Conservation (phyloP, 2,329 filamentous ascomycete species). For the Xylaria digitata region DNA sequence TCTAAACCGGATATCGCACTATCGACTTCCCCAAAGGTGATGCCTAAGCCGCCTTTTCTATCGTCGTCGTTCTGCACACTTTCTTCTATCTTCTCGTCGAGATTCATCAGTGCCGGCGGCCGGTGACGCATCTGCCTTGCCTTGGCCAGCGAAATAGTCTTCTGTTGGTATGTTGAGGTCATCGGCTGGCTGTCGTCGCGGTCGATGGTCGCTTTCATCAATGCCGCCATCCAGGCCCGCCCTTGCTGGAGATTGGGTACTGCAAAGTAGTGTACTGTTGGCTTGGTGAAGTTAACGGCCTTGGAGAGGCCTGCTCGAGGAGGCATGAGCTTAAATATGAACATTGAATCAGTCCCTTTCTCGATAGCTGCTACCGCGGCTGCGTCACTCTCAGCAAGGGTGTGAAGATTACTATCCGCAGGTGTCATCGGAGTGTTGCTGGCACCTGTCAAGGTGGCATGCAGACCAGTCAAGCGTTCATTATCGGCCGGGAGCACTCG, state of each 20-base stretch:
- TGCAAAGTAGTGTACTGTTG: constrained; percentile 96
- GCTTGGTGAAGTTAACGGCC: constrained; percentile 97
- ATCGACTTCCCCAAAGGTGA: constrained; percentile 55
- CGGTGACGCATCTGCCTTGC: constrained; percentile 88
- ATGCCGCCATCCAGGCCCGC: constrained; percentile 95
- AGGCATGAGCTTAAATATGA: constrained; percentile 98
- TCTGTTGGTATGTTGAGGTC: constrained; percentile 94
- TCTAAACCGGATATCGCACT: constrained; percentile 54
- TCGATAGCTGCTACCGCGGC: constrained; percentile 47
- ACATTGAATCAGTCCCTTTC: constrained; percentile 77
- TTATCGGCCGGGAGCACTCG: constrained; percentile 95
- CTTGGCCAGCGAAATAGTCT: constrained; percentile 92
- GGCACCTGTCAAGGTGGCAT: constrained; percentile 92
- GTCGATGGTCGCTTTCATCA: constrained; percentile 99
- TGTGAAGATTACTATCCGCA: constrained; percentile 59
- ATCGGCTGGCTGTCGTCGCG: constrained; percentile 83
- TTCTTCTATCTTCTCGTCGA: constrained; percentile 61
- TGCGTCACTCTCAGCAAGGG: constrained; percentile 58
- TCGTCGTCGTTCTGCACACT: constrained; percentile 47
- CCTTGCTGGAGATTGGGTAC: constrained; percentile 90
- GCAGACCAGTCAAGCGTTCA: constrained; percentile 88
- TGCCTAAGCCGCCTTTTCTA: constrained; percentile 53
- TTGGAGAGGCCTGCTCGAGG: constrained; percentile 87
- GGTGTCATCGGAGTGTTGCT: constrained; percentile 72
- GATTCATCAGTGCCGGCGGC: constrained; percentile 86